Conservation (phyloP, 2,329 filamentous ascomycete genomes). For the Trichoderma asperellum region DNA sequence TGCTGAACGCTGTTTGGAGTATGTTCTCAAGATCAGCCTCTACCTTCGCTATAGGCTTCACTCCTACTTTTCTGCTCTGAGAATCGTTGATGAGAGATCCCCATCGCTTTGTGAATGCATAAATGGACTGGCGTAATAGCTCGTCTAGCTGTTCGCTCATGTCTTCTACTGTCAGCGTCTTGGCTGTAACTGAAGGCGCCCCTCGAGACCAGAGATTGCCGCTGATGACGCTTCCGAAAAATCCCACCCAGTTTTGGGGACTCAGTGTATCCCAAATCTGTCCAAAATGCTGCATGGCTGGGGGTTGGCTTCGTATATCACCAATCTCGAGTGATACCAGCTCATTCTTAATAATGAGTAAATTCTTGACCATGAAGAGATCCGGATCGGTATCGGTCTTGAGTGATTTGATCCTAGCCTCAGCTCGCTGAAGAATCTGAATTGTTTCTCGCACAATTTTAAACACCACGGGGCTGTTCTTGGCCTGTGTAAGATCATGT, state of each 20-base stretch:
- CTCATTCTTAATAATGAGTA: constrained; percentile 93
- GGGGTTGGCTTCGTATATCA: constrained; percentile 58
- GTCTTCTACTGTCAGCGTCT: constrained; percentile 55
- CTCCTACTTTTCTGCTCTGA: constrained; percentile 51
- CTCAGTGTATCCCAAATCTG: constrained; percentile 68
- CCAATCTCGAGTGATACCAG: constrained; percentile 95
- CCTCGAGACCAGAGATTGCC: constrained; percentile 55
- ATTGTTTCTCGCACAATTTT: constrained; percentile 89
- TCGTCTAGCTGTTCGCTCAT: constrained; percentile 69
- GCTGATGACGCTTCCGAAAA: constrained; percentile 62
- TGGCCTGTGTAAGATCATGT: constrained; percentile 35
- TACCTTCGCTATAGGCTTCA: constrained; percentile 55
- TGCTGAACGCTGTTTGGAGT: constrained; percentile 61
- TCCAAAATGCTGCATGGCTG: constrained; percentile 62
- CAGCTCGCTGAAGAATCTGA: constrained; percentile 76
- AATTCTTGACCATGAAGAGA: constrained; percentile 91
- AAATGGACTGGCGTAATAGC: constrained; percentile 64
- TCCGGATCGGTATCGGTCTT: constrained; percentile 70
- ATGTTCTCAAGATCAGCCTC: constrained; percentile 61
- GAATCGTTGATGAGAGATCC: constrained; percentile 56
- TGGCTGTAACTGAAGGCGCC: constrained; percentile 43
- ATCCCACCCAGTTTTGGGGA: constrained; percentile 60
- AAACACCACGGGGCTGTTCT: constrained; percentile 61
- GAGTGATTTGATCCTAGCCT: constrained; percentile 68
- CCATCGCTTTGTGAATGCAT: constrained; percentile 65